Conservation (phyloP, 2,329 filamentous ascomycete genomes). For the Ophiostoma sp. region DNA sequence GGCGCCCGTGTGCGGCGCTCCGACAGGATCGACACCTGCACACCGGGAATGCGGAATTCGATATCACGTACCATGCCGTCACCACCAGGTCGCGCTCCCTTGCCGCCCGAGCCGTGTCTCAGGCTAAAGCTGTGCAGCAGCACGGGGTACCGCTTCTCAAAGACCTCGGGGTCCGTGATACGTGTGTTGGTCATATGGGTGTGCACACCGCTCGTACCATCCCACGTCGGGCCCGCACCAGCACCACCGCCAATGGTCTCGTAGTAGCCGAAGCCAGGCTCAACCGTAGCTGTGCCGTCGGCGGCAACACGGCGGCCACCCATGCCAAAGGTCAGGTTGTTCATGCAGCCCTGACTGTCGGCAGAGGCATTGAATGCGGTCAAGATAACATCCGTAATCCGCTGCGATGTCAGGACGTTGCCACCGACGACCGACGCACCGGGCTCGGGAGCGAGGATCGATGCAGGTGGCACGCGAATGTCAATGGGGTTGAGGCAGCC, state of each 20-base stretch:
- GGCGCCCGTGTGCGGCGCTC: conserved; percentile 35
- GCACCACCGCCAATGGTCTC: conserved; percentile 35
- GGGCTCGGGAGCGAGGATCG: conserved; percentile 33
- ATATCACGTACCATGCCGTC: conserved; percentile 36
- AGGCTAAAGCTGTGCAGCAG: conserved; percentile 33
- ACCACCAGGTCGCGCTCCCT: conserved; percentile 33
- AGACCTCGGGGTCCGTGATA: conserved; percentile 33
- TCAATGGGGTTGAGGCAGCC: conserved; percentile 36
- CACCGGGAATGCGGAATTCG: conserved; percentile 31
- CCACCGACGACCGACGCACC: conserved; percentile 40
- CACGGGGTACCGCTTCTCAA: conserved; percentile 36
- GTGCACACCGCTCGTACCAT: conserved; percentile 32
- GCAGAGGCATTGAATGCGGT: conserved; percentile 30
- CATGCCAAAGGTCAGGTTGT: conserved; percentile 34
- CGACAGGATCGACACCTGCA: conserved; percentile 36
- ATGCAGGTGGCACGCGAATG: conserved; percentile 33
- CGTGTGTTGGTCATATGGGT: conserved; percentile 35
- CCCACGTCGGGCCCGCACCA: conserved; percentile 32
- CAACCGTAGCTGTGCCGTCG: conserved; percentile 27
- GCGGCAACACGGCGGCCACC: conserved; percentile 18
- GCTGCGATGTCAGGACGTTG: conserved; percentile 32
- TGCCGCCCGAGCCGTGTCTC: conserved; percentile 31
- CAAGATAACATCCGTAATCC: conserved; percentile 35
- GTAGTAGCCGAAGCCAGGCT: conserved; percentile 31
- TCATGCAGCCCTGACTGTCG: conserved; percentile 34